Conservation (phyloP, 495 filamentous ascomycete genomes). For the Penicillium pulvis region DNA sequence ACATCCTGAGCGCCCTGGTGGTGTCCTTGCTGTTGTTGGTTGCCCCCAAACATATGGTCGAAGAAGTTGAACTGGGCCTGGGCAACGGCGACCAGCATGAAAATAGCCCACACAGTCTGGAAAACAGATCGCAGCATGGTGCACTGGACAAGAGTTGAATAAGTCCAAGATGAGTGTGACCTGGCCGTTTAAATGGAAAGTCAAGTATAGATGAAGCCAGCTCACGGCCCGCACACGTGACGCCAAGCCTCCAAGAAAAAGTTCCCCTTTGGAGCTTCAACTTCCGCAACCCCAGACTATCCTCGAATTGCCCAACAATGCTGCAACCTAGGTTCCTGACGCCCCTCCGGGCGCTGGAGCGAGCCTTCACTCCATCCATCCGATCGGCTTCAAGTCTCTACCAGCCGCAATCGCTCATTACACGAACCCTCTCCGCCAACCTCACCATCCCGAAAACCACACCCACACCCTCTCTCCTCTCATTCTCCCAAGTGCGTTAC, state of each 20-base stretch:
- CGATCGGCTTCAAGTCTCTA: slow-evolving; percentile 25
- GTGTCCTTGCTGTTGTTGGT: slow-evolving; percentile 60
- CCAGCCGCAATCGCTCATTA: slow-evolving; percentile 36
- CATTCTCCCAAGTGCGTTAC: slow-evolving; percentile 58
- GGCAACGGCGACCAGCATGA: slow-evolving; percentile 50
- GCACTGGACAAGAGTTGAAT: neutral
- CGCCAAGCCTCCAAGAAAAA: slow-evolving; percentile 44
- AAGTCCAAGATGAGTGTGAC: neutral
- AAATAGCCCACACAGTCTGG: slow-evolving; percentile 41
- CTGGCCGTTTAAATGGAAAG: neutral
- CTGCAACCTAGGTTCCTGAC: slow-evolving; percentile 46
- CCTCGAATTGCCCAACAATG: slow-evolving; percentile 30
- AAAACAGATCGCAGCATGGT: slow-evolving; percentile 34
- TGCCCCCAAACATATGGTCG: slow-evolving; percentile 77
- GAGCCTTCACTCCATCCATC: slow-evolving; percentile 36
- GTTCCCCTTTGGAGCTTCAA: slow-evolving; percentile 31
- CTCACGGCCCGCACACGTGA: slow-evolving; percentile 29
- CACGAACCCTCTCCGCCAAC: slow-evolving; percentile 42
- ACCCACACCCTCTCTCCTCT: slow-evolving; percentile 32
- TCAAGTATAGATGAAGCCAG: slow-evolving; percentile 33
- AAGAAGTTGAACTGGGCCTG: slow-evolving; percentile 84
- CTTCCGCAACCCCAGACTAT: slow-evolving; percentile 20
- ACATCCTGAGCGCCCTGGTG: slow-evolving; percentile 67
- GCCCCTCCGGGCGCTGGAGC: slow-evolving; percentile 44
- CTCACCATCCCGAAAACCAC: slow-evolving; percentile 29